phyloP scores from a whole-genome alignment of 495 filamentous ascomycete species.

The Penicillium cataractarum region DNA sequence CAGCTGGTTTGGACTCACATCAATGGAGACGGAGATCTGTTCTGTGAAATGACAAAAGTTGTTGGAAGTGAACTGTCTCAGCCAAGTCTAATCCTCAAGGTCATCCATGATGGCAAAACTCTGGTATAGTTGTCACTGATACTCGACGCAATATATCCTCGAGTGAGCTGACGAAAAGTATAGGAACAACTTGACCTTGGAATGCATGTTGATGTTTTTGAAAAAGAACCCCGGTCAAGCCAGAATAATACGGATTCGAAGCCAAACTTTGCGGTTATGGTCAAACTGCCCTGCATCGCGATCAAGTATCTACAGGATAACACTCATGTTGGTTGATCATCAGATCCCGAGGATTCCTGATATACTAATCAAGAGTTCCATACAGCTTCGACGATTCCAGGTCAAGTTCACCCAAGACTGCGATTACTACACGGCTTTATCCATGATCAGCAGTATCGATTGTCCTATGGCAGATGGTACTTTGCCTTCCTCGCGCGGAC shows the following conservation, averaged over 20 bases:
- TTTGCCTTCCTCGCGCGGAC: slow-evolving; percentile 22
- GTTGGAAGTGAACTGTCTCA: neutral
- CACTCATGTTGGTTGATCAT: slow-evolving; percentile 19
- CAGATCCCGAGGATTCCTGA: neutral
- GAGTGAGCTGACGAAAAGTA: slow-evolving; percentile 5
- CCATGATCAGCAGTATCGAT: slow-evolving; percentile 42
- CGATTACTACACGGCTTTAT: slow-evolving; percentile 44
- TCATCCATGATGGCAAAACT: slow-evolving; percentile 29
- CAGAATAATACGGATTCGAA: slow-evolving; percentile 22
- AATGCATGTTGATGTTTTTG: slow-evolving; percentile 24
- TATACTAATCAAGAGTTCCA: neutral
- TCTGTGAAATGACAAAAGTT: slow-evolving; percentile 33
- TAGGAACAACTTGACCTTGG: slow-evolving; percentile 46
- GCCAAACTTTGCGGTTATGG: slow-evolving; percentile 40
- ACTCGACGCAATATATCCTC: neutral
- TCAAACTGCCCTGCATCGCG: slow-evolving; percentile 49
- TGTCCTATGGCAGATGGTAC: slow-evolving; percentile 47
- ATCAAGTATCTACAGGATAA: slow-evolving; percentile 39
- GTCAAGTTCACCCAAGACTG: slow-evolving; percentile 43
- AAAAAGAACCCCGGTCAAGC: slow-evolving; percentile 13
- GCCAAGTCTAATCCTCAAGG: slow-evolving; percentile 28
- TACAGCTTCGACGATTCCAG: slow-evolving; percentile 47
- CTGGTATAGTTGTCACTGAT: slow-evolving; percentile 30
- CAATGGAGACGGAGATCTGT: slow-evolving; percentile 36
- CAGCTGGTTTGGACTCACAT: slow-evolving; percentile 46